These are phyloP conservation scores for Zizania latifolia DNA, from an alignment of 176 grass and related monocot species.

Conservation along the genomic window DNA sequence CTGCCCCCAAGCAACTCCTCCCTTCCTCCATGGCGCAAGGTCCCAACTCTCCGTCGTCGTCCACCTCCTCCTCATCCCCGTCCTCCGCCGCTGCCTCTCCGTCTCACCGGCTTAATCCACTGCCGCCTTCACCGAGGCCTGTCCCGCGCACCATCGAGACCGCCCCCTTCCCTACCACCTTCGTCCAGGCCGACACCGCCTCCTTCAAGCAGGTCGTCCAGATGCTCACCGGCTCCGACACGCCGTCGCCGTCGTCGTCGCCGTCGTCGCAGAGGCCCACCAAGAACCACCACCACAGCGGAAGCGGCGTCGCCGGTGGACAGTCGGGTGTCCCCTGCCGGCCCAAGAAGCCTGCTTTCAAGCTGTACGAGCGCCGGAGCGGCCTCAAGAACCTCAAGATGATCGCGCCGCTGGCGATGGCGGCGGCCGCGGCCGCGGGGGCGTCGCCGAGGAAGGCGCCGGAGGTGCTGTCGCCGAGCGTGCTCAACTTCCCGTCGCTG, in stretches of 20 bases:
- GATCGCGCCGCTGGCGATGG: slow-evolving; percentile 63
- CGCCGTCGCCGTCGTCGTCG: background rate
- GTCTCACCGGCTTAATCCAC: background rate
- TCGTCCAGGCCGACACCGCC: slow-evolving; percentile 71
- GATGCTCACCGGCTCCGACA: slow-evolving; percentile 69
- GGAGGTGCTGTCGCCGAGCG: slow-evolving; percentile 55
- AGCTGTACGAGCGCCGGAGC: slow-evolving; percentile 74
- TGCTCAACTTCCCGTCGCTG: slow-evolving; percentile 76
- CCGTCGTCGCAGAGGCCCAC: slow-evolving; percentile 24
- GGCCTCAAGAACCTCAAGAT: slow-evolving; percentile 61
- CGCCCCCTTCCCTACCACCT: slow-evolving; percentile 73
- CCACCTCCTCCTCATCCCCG: slow-evolving; percentile 14
- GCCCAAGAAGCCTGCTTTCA: slow-evolving; percentile 59
- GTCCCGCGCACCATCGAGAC: slow-evolving; percentile 63
- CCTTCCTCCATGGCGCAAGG: slow-evolving; percentile 17
- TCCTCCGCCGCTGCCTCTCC: slow-evolving; percentile 16
- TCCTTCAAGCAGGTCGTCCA: slow-evolving; percentile 89
- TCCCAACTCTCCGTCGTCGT: slow-evolving; percentile 24
- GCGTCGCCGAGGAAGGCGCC: slow-evolving; percentile 35
- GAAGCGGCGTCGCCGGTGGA: background rate
- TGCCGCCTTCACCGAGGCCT: slow-evolving; percentile 31
- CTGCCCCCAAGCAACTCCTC: slow-evolving; percentile 27
- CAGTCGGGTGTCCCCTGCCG: slow-evolving; percentile 23
- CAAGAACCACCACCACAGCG: slow-evolving; percentile 9
- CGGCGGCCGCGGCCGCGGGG: slow-evolving; percentile 30